Conservation (phyloP, 1,284 basidiomycete genomes). For the Ceratobasidium papillatum region DNA sequence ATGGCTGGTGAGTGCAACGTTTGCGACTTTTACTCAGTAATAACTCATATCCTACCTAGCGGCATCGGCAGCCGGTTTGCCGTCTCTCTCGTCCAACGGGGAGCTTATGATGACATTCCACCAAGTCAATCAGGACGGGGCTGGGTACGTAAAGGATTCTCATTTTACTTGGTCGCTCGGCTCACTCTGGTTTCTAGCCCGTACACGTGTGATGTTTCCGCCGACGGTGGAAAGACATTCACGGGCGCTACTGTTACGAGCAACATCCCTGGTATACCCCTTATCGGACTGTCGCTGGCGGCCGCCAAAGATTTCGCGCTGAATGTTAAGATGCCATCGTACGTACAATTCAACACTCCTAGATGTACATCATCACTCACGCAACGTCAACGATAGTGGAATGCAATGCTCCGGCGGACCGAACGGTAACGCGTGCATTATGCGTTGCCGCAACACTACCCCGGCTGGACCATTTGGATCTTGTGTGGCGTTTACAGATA, state of each 20-base stretch:
- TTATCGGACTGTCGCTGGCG: slow-evolving; percentile 44
- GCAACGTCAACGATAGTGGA: neutral
- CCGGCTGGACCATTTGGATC: slow-evolving; percentile 40
- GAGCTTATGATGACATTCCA: slow-evolving; percentile 32
- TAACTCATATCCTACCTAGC: neutral
- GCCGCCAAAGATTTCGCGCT: slow-evolving; percentile 47
- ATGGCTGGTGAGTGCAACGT: slow-evolving; percentile 42
- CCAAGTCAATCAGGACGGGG: slow-evolving; percentile 33
- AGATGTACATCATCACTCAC: neutral
- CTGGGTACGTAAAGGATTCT: slow-evolving; percentile 7
- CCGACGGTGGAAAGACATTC: slow-evolving; percentile 46
- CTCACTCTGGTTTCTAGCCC: neutral
- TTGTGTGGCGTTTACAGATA: slow-evolving; percentile 21
- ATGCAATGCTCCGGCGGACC: slow-evolving; percentile 39
- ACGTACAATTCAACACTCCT: neutral
- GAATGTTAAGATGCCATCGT: slow-evolving; percentile 45
- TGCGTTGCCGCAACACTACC: slow-evolving; percentile 39
- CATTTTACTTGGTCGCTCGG: neutral
- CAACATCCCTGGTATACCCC: slow-evolving; percentile 47
- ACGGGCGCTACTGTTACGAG: slow-evolving; percentile 45
- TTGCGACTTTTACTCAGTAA: neutral
- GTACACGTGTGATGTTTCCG: slow-evolving; percentile 35
- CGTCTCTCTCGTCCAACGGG: slow-evolving; percentile 2
- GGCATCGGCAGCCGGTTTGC: slow-evolving; percentile 10
- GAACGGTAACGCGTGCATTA: slow-evolving; percentile 32